These are phyloP conservation scores for Phytophthora tentaculata DNA, from an alignment of 352 stramenopile genomes.

Conservation along the genomic window DNA sequence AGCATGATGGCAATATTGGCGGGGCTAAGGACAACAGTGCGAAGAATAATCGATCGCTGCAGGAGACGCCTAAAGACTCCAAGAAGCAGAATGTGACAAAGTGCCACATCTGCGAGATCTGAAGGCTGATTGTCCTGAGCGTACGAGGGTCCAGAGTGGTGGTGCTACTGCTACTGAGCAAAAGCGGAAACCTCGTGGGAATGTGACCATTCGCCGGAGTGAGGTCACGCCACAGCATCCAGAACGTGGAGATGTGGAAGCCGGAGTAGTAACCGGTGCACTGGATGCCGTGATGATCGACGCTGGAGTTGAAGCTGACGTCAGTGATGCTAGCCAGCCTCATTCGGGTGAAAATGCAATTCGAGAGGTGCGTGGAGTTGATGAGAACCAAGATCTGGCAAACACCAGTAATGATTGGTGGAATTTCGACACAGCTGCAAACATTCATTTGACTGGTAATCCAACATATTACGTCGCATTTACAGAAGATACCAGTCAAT, in stretches of 20 bases:
- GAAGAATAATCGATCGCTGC: background rate
- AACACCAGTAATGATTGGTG: background rate
- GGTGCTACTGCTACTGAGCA: conserved; percentile 7
- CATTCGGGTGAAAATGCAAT: background rate
- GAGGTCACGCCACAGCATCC: background rate
- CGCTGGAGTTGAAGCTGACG: background rate
- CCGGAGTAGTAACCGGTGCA: background rate
- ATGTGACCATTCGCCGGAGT: background rate
- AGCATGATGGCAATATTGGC: background rate
- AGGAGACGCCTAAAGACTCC: background rate
- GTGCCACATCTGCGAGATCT: conserved; percentile 10
- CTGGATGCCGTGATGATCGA: background rate
- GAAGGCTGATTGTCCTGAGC: conserved; percentile 2
- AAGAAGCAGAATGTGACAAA: conserved; percentile 6
- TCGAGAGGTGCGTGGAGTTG: background rate
- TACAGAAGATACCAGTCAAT: background rate
- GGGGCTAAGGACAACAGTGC: background rate
- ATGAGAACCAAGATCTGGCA: background rate
- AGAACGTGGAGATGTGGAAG: background rate
- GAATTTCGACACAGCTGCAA: conserved; percentile 1
- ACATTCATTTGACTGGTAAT: conserved; percentile 3
- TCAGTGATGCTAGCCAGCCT: background rate
- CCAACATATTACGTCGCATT: background rate
- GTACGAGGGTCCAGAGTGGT: background rate
- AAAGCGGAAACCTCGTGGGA: conserved; percentile 1